Evolutionary conservation across 108 stramenopile genomes (phyloP), one percentile per base, ranked within the genome.

Genomic region (Aurantiochytrium sp.): DNA sequence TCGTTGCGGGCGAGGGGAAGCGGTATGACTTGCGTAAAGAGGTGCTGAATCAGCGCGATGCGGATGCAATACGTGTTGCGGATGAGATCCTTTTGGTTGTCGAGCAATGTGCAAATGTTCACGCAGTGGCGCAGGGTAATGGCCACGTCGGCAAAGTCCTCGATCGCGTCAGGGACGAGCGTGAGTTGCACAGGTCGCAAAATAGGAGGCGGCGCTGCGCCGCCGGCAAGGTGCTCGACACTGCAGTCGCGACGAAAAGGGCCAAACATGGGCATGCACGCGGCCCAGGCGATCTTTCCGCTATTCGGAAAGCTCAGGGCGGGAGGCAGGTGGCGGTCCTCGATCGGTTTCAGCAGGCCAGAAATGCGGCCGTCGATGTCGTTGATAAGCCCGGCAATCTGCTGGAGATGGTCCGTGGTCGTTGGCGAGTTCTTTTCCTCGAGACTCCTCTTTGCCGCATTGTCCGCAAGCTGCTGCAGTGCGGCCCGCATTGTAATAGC

Each of bases 21-120:
- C n/a, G 99, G 99, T 5, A 99, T 91, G 72, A 97, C 95, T 6
- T 95, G 93, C 5, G 97, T 97, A 88, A 98, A 90, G 5, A 98
- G 96, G 92, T 99, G 96, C 90, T 98, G 96, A 14, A 98, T 95
- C 21, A 98, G 97, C 47, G 97, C 96, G n/a, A 96, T 95, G 18
- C 97, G 97, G 90, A 98, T 96, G 45, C 97, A 96, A 12, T 97
- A 96, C 4, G 98, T 96, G 91, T 98, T 98, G 93, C 97, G 97
- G 60, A 99, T 95, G 88, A 98, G 90, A 16, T 95, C 93, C 72
- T 97, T 91, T 92, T 99, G 99, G 72, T 99, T 98, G 0, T 97
- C 94, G 60, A 99, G 92, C 59, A 99, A 90, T 89, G 96, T 97
- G 89, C 98, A 98, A 5, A 97, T 95, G 91, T 99, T 96, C 47